Base-by-base conservation (phyloP, 1,284 basidiomycete species). In the Leccinum solheimii region DNA sequence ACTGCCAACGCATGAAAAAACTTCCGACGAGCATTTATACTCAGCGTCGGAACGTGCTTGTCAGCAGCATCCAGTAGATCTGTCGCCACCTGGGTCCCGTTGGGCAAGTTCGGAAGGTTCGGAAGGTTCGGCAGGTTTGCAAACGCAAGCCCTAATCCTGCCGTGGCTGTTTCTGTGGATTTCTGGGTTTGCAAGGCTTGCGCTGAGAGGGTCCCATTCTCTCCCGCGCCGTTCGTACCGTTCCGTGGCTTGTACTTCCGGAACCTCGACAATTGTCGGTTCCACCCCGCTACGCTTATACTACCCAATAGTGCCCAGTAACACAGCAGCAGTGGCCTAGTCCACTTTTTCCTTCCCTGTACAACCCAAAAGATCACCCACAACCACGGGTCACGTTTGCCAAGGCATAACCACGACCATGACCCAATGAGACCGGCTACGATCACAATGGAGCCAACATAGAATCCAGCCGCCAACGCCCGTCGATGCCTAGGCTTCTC, bases 1-100 rank as follows among this genome's bases (percentile, higher is more conserved):
- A 98, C 95, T 1, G 97, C 95, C 38, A 99, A 81, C 14, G 88
- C 94, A 78, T 99, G 97, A 79, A 99, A 99, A 77, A 92, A 98
- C 77, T 99, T 99, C 60, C 97, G 84, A 59, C 97, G 83, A n/a
- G 93, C 94, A 74, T 99, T 99, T 64, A 98, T 80, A 50, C 91
- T 88, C 62, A 99, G 78, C 23, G 91, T 93, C n/a, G 94, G 93
- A 62, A 95, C 89, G 62, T 86, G 86, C 75, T 92, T 93, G 75
- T 95, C 90, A 2, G 92, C 93, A 36, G 91, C 92, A 71, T 95
- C 91, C 69, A 95, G 79, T 68, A 93, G 79, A 68, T 94, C 92
- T 14, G 86, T 90, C n/a, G 91, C 92, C 45, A 86, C 86, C 63
- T 82, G 81, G 21, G 85, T 79, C 60, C 86, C 80, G 57, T 84